A percentile compares a stretch with the other conserved stretches of the same genome.
Conservation (phyloP, 306 rosid species). For the Alnus rubra region DNA sequence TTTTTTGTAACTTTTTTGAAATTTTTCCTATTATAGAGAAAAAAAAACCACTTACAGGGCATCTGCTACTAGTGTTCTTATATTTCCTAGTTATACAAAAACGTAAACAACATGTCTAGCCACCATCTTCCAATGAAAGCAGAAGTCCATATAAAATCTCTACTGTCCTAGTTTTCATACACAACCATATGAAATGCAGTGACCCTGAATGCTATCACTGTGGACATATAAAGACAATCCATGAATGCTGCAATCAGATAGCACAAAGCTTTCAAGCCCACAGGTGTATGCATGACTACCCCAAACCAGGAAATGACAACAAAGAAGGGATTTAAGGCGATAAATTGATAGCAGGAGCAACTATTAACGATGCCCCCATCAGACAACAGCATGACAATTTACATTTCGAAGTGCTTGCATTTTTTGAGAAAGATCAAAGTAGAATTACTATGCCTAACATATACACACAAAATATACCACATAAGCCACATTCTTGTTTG, state of each 20-base stretch:
- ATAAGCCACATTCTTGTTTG: background rate
- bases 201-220: background rate
- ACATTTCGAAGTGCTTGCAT: constrained; percentile 37
- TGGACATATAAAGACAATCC: too few relatives aligned
- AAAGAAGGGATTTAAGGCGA: background rate
- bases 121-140: too few relatives aligned
- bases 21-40: too few relatives aligned
- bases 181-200: too few relatives aligned
- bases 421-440: constrained; percentile 24
- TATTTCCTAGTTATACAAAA: too few relatives aligned
- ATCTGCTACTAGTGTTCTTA: too few relatives aligned
- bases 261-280: background rate
- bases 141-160: too few relatives aligned
- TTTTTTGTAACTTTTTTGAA: too few relatives aligned
- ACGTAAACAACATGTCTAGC: too few relatives aligned
- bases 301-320: background rate
- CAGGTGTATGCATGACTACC: background rate
- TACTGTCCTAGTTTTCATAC: too few relatives aligned
- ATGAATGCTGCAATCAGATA: background rate
- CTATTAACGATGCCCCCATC: constrained; percentile 24
- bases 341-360: constrained; percentile 19
- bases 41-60: too few relatives aligned
- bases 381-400: too few relatives aligned
- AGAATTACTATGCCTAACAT: constrained; percentile 25
- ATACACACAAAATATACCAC: constrained; percentile 22